These are phyloP conservation scores for Calonectria honghensis DNA, from an alignment of 2,329 filamentous ascomycete species.

Conservation along the genomic window DNA sequence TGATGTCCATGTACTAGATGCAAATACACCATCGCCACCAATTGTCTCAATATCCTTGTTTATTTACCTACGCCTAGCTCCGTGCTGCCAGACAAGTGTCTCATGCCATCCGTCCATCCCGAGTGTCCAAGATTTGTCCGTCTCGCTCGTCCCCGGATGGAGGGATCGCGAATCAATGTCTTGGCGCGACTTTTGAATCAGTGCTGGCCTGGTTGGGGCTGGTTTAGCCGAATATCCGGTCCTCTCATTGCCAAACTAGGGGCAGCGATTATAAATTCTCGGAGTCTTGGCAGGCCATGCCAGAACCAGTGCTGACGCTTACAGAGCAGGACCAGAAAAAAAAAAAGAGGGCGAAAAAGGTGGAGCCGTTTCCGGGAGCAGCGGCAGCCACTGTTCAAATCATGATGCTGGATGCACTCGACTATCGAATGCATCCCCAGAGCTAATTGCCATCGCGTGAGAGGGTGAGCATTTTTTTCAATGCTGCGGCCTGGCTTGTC, in stretches of 20 bases:
- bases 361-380: constrained; percentile 15
- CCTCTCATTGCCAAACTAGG: not conserved
- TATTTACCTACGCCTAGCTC: not conserved
- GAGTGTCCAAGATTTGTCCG: not conserved
- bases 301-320: constrained; percentile 11
- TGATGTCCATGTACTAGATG: constrained; percentile 36
- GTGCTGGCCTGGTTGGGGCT: not conserved
- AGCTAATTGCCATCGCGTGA: not conserved
- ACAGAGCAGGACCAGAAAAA: not conserved
- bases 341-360: not conserved
- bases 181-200: not conserved
- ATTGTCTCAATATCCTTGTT: constrained; percentile 4
- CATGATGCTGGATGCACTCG: not conserved
- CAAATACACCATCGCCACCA: constrained; percentile 38
- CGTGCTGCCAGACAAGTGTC: not conserved
- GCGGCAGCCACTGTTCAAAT: constrained; percentile 34
- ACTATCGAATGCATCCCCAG: not conserved
- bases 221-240: constrained; percentile 16
- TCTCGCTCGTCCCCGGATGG: not conserved
- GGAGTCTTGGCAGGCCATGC: not conserved
- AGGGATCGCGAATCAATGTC: not conserved
- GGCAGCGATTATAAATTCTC: constrained; percentile 26
- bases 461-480: no score
- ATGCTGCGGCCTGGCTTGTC: no score
- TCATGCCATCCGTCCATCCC: not conserved